These are phyloP conservation scores for Daldinia bambusicola DNA, from an alignment of 495 filamentous ascomycete genomes.

Conservation along the genomic window DNA sequence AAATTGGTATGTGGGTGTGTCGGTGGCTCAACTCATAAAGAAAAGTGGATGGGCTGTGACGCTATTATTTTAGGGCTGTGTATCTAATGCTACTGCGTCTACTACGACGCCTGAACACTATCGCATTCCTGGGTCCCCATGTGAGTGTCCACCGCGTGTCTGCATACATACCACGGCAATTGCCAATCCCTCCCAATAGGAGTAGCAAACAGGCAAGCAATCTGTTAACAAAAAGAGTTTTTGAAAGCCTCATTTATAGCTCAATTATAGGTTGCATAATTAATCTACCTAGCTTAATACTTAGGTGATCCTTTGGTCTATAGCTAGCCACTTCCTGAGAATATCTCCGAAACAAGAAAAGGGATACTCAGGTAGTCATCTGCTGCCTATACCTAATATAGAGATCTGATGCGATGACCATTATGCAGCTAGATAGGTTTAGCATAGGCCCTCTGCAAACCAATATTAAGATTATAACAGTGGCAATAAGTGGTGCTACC, in stretches of 20 bases:
- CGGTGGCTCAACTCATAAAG: no score
- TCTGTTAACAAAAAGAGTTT: neutral
- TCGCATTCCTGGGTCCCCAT: neutral
- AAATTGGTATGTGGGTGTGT: no score
- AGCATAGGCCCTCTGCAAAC: neutral
- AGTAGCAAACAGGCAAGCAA: neutral
- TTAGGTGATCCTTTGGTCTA: neutral
- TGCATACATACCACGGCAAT: neutral
- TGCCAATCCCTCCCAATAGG: neutral
- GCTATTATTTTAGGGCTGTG: no score
- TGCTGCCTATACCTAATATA: neutral
- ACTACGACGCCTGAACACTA: neutral
- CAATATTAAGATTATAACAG: neutral
- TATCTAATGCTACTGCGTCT: no score
- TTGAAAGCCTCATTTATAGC: neutral
- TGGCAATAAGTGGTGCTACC: neutral
- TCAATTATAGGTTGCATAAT: neutral
- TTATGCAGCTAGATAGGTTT: neutral
- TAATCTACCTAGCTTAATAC: no score
- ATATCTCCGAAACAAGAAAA: neutral
- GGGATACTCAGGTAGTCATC: neutral
- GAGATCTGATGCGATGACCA: neutral
- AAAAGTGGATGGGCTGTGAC: no score
- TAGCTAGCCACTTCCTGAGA: neutral
- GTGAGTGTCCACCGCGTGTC: neutral